Percentiles rank a stretch among this genome's conserved stretches.
Evolutionary conservation across 2,329 filamentous ascomycete genomes (phyloP).

Genomic region (Cytospora leucostoma): DNA sequence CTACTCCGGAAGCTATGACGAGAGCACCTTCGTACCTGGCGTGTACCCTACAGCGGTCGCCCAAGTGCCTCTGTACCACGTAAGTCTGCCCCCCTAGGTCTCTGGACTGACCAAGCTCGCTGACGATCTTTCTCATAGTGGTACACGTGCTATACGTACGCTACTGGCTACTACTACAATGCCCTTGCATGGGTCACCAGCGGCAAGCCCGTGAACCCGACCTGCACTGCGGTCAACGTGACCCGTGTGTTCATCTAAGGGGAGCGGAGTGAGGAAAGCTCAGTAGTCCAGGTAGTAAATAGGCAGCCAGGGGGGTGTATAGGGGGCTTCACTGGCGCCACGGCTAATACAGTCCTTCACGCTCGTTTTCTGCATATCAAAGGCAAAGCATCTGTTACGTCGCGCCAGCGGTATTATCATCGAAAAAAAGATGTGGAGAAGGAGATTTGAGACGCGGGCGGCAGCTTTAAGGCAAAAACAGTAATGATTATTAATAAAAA

Average conservation of each 20-base stretch:
- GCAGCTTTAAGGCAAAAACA: not conserved
- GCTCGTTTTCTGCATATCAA: not conserved
- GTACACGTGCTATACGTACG: slow-evolving; percentile 39
- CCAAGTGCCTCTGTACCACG: slow-evolving; percentile 33
- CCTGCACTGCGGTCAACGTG: slow-evolving; percentile 39
- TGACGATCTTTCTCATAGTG: slow-evolving; percentile 30
- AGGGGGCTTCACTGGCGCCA: not conserved
- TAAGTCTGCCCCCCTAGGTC: slow-evolving; percentile 1
- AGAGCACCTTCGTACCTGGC: slow-evolving; percentile 33
- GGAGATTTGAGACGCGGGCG: not conserved
- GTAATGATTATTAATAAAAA: not conserved
- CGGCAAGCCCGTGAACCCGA: slow-evolving; percentile 39
- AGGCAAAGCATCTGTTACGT: not conserved
- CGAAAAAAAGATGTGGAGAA: not conserved
- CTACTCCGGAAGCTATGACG: slow-evolving; percentile 32
- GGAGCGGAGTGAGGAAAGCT: not conserved
- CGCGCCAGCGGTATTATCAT: not conserved
- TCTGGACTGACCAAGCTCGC: not conserved
- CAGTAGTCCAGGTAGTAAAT: not conserved
- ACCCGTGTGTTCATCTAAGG: slow-evolving; percentile 24
- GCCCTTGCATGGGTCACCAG: slow-evolving; percentile 37
- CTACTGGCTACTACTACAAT: slow-evolving; percentile 39
- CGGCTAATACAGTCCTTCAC: not conserved
- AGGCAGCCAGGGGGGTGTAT: not conserved
- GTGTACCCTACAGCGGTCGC: slow-evolving; percentile 26